A percentile compares a stretch with the other conserved stretches of the same genome.
phyloP scores from a whole-genome alignment of 257 asterid genomes.

The Buddleja alternifolia region DNA sequence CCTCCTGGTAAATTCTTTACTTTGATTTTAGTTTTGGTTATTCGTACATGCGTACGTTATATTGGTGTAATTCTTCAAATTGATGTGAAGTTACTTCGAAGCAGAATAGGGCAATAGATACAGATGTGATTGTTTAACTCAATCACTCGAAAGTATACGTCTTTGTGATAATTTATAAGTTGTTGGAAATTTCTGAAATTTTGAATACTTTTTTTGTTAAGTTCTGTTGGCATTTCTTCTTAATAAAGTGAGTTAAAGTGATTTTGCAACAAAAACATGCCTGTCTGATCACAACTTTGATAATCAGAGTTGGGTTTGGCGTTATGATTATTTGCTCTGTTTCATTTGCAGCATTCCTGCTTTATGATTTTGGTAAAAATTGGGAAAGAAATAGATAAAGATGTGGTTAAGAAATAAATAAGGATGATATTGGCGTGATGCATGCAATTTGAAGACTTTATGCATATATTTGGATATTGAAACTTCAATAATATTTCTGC shows the following conservation, averaged over 20 bases:
- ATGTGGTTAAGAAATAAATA: not conserved
- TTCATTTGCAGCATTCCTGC: not conserved
- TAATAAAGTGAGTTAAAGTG: not conserved
- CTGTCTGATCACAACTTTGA: not conserved
- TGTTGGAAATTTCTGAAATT: not conserved
- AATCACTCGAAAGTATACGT: not conserved
- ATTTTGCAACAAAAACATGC: not conserved
- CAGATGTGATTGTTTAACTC: not conserved
- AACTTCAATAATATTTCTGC: conserved; percentile 22
- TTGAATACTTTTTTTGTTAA: not conserved
- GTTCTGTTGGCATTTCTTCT: not conserved
- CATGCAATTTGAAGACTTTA: not conserved
- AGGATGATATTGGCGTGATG: not conserved
- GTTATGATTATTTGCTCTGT: not conserved
- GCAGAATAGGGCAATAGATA: not conserved
- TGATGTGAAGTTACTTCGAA: not conserved
- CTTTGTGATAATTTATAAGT: not conserved
- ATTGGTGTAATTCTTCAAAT: not conserved
- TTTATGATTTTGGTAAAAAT: not conserved
- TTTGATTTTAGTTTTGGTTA: not conserved
- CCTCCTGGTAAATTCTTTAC: conserved; percentile 29
- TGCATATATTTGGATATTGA: conserved; percentile 11
- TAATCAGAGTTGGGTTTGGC: not conserved
- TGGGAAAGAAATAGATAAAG: not conserved
- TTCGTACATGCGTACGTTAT: not conserved